Conservation (phyloP, 345 rosid genomes). For the Dipteronia dyeriana region DNA sequence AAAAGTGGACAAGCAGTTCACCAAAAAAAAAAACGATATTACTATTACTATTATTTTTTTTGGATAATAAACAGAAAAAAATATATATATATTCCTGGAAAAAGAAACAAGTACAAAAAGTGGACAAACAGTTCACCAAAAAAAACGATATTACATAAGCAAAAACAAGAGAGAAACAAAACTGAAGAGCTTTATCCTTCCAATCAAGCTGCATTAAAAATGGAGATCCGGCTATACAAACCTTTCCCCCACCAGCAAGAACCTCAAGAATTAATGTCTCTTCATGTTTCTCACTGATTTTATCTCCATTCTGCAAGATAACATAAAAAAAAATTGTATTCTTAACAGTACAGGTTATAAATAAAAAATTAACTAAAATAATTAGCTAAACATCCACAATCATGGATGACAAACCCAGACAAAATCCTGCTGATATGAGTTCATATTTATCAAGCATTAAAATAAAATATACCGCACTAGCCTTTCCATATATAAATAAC, state of each 20-base stretch:
- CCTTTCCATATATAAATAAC: constrained; percentile 82
- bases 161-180: neutral
- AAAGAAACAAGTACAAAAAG: neutral
- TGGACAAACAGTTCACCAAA: neutral
- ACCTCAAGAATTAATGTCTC: constrained; percentile 77
- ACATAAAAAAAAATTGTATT: constrained; percentile 10
- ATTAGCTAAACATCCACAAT: constrained; percentile 1
- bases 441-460: constrained; percentile 12
- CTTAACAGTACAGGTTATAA: constrained; percentile 16
- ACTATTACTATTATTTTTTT: neutral
- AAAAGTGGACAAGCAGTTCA: neutral
- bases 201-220: neutral
- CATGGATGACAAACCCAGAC: neutral
- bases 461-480: constrained; percentile 33
- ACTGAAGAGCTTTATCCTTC: neutral
- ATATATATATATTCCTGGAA: neutral
- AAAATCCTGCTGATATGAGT: neutral
- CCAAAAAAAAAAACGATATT: neutral
- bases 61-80: neutral
- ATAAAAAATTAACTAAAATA: constrained; percentile 17
- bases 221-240: constrained; percentile 35
- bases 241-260: constrained; percentile 95
- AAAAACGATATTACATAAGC: neutral
- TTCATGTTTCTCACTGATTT: constrained; percentile 45
- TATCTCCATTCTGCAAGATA: constrained; percentile 52